Conservation (phyloP, 768 basidiomycete genomes). For the Tulasnella sp. region DNA sequence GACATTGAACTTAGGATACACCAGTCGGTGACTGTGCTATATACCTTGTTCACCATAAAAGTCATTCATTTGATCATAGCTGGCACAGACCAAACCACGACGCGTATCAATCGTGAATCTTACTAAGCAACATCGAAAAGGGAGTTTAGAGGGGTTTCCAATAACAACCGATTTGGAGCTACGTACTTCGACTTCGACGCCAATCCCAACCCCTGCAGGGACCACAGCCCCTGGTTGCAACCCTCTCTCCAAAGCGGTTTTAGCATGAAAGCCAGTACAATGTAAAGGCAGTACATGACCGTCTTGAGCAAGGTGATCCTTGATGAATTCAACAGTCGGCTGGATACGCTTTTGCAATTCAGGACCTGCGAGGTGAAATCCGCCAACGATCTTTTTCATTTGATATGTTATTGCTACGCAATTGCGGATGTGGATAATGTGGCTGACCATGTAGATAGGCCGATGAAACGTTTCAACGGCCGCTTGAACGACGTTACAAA, state of each 20-base stretch:
- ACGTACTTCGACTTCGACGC: constrained; percentile 42
- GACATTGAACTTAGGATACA: too few species aligned
- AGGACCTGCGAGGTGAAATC: constrained; percentile 66
- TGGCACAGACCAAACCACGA: too few species aligned
- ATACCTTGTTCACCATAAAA: too few species aligned
- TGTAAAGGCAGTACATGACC: constrained; percentile 72
- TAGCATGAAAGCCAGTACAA: constrained; percentile 67
- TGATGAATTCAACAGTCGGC: constrained; percentile 58
- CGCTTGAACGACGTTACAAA: constrained; percentile 68
- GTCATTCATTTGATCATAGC: too few species aligned
- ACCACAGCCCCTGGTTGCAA: constrained; percentile 60
- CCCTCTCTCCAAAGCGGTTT: constrained; percentile 52
- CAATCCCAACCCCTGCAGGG: constrained; percentile 62
- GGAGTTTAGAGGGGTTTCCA: too few species aligned
- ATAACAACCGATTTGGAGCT: too few species aligned
- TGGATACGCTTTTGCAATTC: constrained; percentile 50
- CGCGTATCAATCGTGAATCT: too few species aligned
- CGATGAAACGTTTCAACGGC: constrained; percentile 46
- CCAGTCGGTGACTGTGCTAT: too few species aligned
- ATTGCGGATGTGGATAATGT: background rate
- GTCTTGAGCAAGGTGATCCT: constrained; percentile 47
- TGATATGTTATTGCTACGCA: background rate
- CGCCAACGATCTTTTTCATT: constrained; percentile 50
- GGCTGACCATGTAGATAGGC: constrained; percentile 59
- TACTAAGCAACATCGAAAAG: too few species aligned